A percentile compares a stretch with the other conserved stretches of the same genome.
These are phyloP conservation scores for Phoma herbarum DNA, from an alignment of 2,329 filamentous ascomycete species.

Conservation along the genomic window DNA sequence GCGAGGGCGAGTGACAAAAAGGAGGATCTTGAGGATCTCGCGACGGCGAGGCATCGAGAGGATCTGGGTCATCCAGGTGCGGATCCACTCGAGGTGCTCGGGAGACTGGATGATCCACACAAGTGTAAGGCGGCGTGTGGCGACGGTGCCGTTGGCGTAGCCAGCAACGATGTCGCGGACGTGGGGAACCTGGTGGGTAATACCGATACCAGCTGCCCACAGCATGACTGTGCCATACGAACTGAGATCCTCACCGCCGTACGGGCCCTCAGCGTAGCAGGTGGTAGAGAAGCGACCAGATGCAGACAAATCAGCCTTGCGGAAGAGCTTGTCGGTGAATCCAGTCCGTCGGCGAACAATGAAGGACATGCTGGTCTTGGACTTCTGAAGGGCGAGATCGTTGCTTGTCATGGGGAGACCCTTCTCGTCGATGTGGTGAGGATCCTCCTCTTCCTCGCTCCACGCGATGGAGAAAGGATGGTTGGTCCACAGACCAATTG, in stretches of 20 bases:
- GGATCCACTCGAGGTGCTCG: conserved; percentile 91
- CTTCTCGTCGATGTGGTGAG: conserved; percentile 54
- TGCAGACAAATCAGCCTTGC: conserved; percentile 67
- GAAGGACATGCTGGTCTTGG: conserved; percentile 74
- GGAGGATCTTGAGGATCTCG: conserved; percentile 83
- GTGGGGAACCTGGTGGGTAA: conserved; percentile 93
- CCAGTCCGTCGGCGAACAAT: conserved; percentile 88
- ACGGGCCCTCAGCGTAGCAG: conserved; percentile 89
- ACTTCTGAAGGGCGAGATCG: conserved; percentile 58
- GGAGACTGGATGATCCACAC: conserved; percentile 94
- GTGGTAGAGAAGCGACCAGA: conserved; percentile 67
- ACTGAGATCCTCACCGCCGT: conserved; percentile 81
- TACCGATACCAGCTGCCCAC: conserved; percentile 91
- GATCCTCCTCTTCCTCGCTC: conserved; percentile 69
- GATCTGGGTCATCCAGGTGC: conserved; percentile 88
- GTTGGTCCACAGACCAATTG: conserved; percentile 75
- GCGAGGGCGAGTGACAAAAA: conserved; percentile 89
- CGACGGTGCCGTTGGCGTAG: conserved; percentile 74
- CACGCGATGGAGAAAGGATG: conserved; percentile 84
- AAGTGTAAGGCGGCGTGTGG: conserved; percentile 81
- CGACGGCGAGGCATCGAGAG: conserved; percentile 81
- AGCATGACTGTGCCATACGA: conserved; percentile 93
- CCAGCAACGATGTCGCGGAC: conserved; percentile 70
- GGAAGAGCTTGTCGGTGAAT: conserved; percentile 83
- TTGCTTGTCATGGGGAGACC: conserved; percentile 58